Conservation (phyloP, 2,329 filamentous ascomycete genomes). For the Calycina herbarum region DNA sequence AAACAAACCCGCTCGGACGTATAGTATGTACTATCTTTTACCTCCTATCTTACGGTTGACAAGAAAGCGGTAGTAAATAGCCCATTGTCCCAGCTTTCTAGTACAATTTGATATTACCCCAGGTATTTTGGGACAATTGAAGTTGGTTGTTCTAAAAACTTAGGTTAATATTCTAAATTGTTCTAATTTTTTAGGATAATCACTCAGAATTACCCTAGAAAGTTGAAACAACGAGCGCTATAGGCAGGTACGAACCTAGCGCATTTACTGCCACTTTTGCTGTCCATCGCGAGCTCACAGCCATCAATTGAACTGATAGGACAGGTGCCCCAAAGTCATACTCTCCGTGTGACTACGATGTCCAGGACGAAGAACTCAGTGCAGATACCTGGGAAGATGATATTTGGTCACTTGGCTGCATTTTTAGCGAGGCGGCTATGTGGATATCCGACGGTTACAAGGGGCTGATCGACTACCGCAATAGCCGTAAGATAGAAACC, state of each 20-base stretch:
- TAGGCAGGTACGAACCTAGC: too few relatives aligned
- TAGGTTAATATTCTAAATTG: too few relatives aligned
- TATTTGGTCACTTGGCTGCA: constrained; percentile 40
- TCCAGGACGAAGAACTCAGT: background rate
- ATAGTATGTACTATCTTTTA: constrained; percentile 20
- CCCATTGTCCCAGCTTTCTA: too few relatives aligned
- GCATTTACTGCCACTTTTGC: constrained; percentile 31
- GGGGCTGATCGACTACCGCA: constrained; percentile 24
- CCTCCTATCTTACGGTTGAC: too few relatives aligned
- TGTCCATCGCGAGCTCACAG: constrained; percentile 26
- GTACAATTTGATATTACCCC: too few relatives aligned
- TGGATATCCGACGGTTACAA: constrained; percentile 35
- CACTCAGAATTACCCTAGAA: too few relatives aligned
- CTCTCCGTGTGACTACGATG: constrained; percentile 17
- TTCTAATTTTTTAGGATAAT: too few relatives aligned
- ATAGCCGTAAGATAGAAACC: constrained; percentile 17
- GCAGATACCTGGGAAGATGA: constrained; percentile 27
- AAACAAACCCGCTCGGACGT: constrained; percentile 15
- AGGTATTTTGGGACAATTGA: too few relatives aligned
- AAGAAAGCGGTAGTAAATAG: too few relatives aligned
- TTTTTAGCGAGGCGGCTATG: constrained; percentile 38
- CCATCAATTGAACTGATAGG: background rate
- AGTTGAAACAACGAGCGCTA: too few relatives aligned
- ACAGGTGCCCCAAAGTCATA: constrained; percentile 9
- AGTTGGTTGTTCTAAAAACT: too few relatives aligned